phyloP scores from a whole-genome alignment of 73 alveolate genomes.

The Paramecium sonneborni region DNA sequence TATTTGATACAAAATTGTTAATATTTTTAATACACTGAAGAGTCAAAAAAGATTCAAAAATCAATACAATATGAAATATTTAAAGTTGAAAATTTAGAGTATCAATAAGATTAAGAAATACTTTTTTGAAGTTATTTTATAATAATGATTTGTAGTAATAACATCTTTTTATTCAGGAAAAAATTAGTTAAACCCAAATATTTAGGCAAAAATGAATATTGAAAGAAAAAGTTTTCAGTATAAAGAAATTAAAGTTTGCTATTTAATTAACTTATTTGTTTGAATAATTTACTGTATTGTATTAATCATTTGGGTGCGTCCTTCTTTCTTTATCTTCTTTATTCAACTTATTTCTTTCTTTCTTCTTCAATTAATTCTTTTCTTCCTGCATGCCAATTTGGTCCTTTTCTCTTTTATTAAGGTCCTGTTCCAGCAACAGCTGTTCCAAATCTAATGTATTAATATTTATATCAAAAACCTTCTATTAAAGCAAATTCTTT shows the following conservation, averaged over 20 bases:
- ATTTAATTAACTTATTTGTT: background rate
- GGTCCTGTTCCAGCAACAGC: slow-evolving; percentile 23
- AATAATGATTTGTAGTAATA: too few relatives aligned
- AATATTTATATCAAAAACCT: slow-evolving; percentile 65
- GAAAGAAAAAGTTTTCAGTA: background rate
- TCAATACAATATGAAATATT: background rate
- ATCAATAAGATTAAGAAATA: too few relatives aligned
- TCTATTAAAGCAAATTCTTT: slow-evolving; percentile 92
- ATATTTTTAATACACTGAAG: background rate
- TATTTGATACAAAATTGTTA: too few relatives aligned
- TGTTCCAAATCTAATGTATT: background rate
- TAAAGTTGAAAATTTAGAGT: background rate
- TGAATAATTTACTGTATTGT: slow-evolving; percentile 18
- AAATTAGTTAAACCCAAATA: background rate
- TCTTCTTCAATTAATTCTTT: slow-evolving; percentile 65
- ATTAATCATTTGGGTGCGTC: background rate
- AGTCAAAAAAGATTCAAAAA: background rate
- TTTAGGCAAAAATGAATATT: background rate
- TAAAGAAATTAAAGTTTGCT: background rate
- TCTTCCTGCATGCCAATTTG: slow-evolving; percentile 72
- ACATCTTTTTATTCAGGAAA: background rate
- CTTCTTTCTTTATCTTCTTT: slow-evolving; percentile 32
- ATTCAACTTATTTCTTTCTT: slow-evolving; percentile 42
- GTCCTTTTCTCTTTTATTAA: slow-evolving; percentile 61
- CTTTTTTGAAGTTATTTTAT: too few relatives aligned